These are phyloP conservation scores for Cryphonectria parasitica DNA, from an alignment of 2,329 filamentous ascomycete genomes.

Conservation along the genomic window DNA sequence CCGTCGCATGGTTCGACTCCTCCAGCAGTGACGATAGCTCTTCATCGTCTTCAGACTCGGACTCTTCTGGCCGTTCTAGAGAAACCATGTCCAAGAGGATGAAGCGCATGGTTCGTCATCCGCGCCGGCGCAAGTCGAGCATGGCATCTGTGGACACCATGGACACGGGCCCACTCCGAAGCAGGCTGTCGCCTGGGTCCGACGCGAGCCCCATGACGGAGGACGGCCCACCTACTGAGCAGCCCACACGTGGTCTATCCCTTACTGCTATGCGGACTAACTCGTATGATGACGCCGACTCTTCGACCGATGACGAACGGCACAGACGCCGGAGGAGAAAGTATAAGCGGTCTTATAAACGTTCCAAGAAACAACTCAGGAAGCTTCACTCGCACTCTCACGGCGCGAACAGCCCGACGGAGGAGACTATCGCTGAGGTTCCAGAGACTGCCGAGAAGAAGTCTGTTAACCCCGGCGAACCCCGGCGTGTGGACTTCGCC, in stretches of 20 bases:
- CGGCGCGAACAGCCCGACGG: constrained; percentile 35
- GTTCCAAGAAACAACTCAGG: constrained; percentile 49
- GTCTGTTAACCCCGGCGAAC: constrained; percentile 42
- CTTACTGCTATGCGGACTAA: constrained; percentile 37
- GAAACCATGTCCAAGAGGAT: constrained; percentile 75
- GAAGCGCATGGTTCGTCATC: constrained; percentile 72
- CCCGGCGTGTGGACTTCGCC: constrained; percentile 64
- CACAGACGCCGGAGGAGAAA: constrained; percentile 38
- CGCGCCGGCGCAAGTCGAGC: constrained; percentile 77
- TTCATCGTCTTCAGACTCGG: constrained; percentile 69
- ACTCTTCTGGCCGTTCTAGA: constrained; percentile 63
- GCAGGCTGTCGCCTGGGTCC: constrained; percentile 48
- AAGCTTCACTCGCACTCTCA: constrained; percentile 45
- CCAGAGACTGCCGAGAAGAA: constrained; percentile 32
- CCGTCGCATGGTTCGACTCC: constrained; percentile 79
- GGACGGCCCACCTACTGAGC: constrained; percentile 44
- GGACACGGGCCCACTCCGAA: constrained; percentile 37
- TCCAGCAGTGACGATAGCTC: constrained; percentile 61
- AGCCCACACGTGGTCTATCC: constrained; percentile 40
- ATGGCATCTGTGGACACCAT: constrained; percentile 67
- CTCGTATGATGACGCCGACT: constrained; percentile 42
- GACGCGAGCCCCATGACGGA: constrained; percentile 42
- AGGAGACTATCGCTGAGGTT: constrained; percentile 41
- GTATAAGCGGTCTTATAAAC: constrained; percentile 44
- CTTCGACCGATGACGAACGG: constrained; percentile 53